Conservation (phyloP, 2,329 filamentous ascomycete genomes). For the Botryosphaeria dothidea region DNA sequence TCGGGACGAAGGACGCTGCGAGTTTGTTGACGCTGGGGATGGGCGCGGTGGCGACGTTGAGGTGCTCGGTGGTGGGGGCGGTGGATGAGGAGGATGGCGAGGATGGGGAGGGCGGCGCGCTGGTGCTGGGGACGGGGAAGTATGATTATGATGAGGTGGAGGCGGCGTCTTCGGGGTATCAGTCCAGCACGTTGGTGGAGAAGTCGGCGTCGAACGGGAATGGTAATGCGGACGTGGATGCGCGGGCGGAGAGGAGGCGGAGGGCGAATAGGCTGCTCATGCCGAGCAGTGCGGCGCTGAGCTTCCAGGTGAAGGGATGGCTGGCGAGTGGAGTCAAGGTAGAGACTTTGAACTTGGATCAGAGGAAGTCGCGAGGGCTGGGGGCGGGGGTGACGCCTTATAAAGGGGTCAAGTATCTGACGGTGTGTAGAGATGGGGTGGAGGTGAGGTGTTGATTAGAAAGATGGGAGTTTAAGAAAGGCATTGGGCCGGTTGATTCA, state of each 20-base stretch:
- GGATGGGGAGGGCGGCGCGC: conserved; percentile 33
- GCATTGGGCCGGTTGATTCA: no score
- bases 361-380: conserved; percentile 80
- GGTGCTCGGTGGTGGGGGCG: conserved; percentile 75
- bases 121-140: conserved; percentile 21
- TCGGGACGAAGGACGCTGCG: conserved; percentile 74
- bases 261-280: conserved; percentile 58
- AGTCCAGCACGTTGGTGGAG: conserved; percentile 29
- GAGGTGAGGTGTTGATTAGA: conserved; percentile 43
- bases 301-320: conserved; percentile 62
- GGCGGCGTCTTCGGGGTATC: conserved; percentile 26
- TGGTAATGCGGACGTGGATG: conserved; percentile 33
- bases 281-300: conserved; percentile 48
- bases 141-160: conserved; percentile 33
- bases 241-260: conserved; percentile 45
- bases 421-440: conserved; percentile 61
- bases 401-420: conserved; percentile 97
- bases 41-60: conserved; percentile 69
- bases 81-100: conserved; percentile 49
- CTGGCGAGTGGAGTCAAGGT: conserved; percentile 65
- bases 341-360: conserved; percentile 62
- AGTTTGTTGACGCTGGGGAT: conserved; percentile 49
- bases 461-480: background rate
- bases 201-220: conserved; percentile 22
- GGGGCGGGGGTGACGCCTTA: conserved; percentile 90